Base-by-base conservation (phyloP, 2,329 filamentous ascomycete species). In the Truncatella angustata region DNA sequence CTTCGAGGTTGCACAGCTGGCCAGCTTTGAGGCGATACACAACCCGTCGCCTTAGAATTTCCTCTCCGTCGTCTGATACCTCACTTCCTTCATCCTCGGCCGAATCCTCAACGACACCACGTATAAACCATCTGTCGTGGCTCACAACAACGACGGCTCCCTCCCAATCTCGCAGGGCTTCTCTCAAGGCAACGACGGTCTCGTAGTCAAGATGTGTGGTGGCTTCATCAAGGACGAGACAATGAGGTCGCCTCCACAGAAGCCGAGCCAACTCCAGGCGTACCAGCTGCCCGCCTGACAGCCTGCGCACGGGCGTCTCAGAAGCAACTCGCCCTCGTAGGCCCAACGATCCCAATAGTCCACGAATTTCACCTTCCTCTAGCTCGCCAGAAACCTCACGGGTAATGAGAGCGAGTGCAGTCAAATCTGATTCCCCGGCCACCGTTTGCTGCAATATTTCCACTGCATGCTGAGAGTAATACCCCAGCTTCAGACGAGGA, bases 151-250 rank as follows among this genome's bases (percentile, higher is more conserved):
- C 70, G 4, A 94, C 79, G 0, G 89, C 90, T 0, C 90, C 90
- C 51, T 85, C 79, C 78, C 88, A 95, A 3, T 71, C 71, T 12
- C 79, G 76, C 56, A 95, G 66, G 2, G 86, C 87, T 21, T 81
- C 76, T 1, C 87, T 78, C 50, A 95, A 70, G 2, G 87, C 88
- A 6, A 82, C 80, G 21, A 93, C 88, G 0, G 88, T 93, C 69
- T 94, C 84, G 56, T 88, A 89, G 65, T 95, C 91, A 36, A 95
- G 76, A 73, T 96, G 91, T 1, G 90, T 93, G 5, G 90, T 94
- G 21, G 91, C 86, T 66, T 91, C 91, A 64, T 93, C 90, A 6
- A 93, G 78, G 5, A 93, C 78, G 2, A 93, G 76, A 52, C 89
- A 79, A 58, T 92, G 88, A 18, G 88, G 88, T 3, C 80, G 75